Base-by-base conservation (phyloP, 306 rosid genomes). In the Coriaria nepalensis region DNA sequence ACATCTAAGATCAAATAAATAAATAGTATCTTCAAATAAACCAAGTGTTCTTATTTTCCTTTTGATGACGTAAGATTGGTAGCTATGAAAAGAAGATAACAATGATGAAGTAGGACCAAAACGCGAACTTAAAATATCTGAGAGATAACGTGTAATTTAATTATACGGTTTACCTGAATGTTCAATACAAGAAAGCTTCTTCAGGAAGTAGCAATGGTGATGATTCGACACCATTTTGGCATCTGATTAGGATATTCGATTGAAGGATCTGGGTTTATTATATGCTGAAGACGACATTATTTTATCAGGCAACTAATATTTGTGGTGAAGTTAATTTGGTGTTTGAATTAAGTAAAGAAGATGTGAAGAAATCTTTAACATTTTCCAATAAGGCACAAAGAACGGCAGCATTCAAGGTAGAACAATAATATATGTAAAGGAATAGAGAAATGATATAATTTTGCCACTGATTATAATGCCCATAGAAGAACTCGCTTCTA, bases 281-380 rank as follows among this genome's bases (percentile, higher is more conserved):
- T 46, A 66, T 63, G 59, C 46, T 0, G 85, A 74, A 14, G 75
- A 77, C 5, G 92, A 75, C 14, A 68, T 62, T 35, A 77, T n/a
- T 90, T 45, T 90, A 72, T 44, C 84, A 86, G 97, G 87, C 82
- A 4, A 53, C 79, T 47, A 93, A 84, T 62, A 81, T 79, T 62
- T 78, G 93, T 37, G 70, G n/a, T 8, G 72, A 66, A 61, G 58
- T 42, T 53, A 36, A 47, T 13, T 44, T 73, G 62, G 79, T 47
- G 44, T 50, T 63, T 56, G 80, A 70, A 52, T 71, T n/a, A n/a
- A 74, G 73, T 43, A 78, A 84, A 71, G 95, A 81, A 68, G 93
- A 85, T 51, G 77, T 83, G 46, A 76, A 70, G 52, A 72, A 57
- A 71, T 83, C 93, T 6, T 66, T 88, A 70, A 46, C 60, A 5